A percentile compares a stretch with the other conserved stretches of the same genome.
phyloP scores from a whole-genome alignment of 345 rosid species.

The Syzygium aqueum region DNA sequence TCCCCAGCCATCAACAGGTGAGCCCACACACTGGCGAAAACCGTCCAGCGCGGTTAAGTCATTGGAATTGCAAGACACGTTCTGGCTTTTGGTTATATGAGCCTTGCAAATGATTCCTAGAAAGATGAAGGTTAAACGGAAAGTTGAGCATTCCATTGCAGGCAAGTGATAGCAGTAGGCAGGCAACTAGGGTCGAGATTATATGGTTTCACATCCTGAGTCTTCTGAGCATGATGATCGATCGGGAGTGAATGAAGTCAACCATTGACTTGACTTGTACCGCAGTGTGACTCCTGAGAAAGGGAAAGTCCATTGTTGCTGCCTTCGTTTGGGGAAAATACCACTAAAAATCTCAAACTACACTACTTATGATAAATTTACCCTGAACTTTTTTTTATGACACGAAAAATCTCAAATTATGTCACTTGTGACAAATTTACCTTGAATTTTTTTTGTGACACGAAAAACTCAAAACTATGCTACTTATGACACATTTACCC shows the following conservation, averaged over 20 bases:
- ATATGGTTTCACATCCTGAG: not conserved
- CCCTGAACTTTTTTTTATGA: too few relatives aligned
- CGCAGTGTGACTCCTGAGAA: not conserved
- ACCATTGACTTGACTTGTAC: not conserved
- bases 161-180: not conserved
- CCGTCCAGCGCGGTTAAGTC: conserved; percentile 3
- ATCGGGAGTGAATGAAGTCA: not conserved
- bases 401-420: too few relatives aligned
- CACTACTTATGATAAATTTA: too few relatives aligned
- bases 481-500: too few relatives aligned
- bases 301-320: too few relatives aligned
- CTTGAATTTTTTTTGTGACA: too few relatives aligned
- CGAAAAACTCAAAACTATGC: too few relatives aligned
- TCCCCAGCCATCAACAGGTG: conserved; percentile 7
- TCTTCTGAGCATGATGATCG: not conserved
- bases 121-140: not conserved
- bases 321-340: too few relatives aligned
- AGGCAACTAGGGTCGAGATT: not conserved
- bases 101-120: not conserved
- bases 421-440: too few relatives aligned
- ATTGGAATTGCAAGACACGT: not conserved
- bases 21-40: conserved; percentile 1
- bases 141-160: not conserved
- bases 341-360: too few relatives aligned
- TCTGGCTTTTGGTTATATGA: conserved; percentile 1